Base-by-base conservation (phyloP, 345 rosid genomes). In the Cardamine resedifolia region DNA sequence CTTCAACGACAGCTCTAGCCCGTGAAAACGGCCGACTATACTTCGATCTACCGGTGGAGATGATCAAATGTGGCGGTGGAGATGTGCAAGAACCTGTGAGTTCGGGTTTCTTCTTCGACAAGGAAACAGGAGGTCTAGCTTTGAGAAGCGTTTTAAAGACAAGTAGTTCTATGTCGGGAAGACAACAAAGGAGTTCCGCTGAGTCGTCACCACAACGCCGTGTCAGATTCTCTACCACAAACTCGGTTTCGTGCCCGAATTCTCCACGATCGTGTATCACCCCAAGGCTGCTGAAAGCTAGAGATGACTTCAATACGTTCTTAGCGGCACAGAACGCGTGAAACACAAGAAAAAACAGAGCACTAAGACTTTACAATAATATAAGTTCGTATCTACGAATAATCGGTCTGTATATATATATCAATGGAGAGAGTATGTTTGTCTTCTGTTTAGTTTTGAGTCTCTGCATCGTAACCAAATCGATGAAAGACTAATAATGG, bases 31-130 rank as follows among this genome's bases (percentile, higher is more conserved):
- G 77, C 58, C 79, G 83, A 16, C 64, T 81, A 18, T 90, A 78
- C 84, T 88, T 84, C 4, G 95, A 92, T 77, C 75, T 90, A 10
- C 96, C 96, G 0, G 23, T 85, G n/a, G 96, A 92, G 78, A 66
- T 90, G 81, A 87, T 85, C 4, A 81, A 59, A 63, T 74, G 64
- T 18, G 72, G 55, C 10, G 55, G 50, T 33, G 51, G 24, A 86
- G 92, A 90, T 19, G 78, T 85, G 5, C 79, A 76, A 49, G 84
- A 83, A 3, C 96, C 96, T 0, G 83, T 87, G 64, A 77, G 83
- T 16, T 79, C 92, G 0, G 86, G 96, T 18, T 92, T 87, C 31
- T 49, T 93, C 11, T 88, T 90, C 24, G 78, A 87, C 6, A 86
- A 77, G 75, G 96, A 90, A 48, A 21, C 56, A 3, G 26, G 28